A percentile compares a stretch with the other conserved stretches of the same genome.
Conservation (phyloP, 2,329 filamentous ascomycete species). For the Cordyceps cicadae region DNA sequence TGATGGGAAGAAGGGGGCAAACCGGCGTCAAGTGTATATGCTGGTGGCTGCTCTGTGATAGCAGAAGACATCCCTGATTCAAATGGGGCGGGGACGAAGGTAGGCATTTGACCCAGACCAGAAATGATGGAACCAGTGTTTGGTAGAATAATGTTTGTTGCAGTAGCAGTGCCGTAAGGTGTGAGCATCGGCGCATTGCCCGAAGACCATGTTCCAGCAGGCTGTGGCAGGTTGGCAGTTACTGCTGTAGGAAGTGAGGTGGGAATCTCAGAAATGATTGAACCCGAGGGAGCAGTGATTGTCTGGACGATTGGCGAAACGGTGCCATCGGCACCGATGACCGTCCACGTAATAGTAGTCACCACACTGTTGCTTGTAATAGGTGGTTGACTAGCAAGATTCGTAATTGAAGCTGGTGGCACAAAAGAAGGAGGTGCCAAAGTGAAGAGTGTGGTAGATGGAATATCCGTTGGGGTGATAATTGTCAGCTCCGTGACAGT, state of each 20-base stretch:
- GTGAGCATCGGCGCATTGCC: background rate
- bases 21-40: conserved; percentile 1
- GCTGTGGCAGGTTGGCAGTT: background rate
- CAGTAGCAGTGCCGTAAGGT: background rate
- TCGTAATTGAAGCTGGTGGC: background rate
- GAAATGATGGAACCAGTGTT: background rate
- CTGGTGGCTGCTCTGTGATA: conserved; percentile 1
- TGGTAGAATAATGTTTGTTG: background rate
- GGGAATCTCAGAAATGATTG: background rate
- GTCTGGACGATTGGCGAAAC: conserved; percentile 5
- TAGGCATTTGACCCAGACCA: background rate
- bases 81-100: background rate
- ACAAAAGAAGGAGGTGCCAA: conserved; percentile 16
- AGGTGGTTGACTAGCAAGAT: conserved; percentile 28
- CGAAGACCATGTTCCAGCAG: background rate
- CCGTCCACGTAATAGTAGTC: conserved; percentile 2
- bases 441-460: conserved; percentile 9
- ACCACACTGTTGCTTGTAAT: conserved; percentile 6
- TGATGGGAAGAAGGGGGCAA: background rate
- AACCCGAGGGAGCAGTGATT: background rate
- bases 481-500: conserved; percentile 25
- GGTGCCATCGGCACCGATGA: conserved; percentile 7
- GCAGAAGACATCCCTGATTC: background rate
- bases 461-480: conserved; percentile 15
- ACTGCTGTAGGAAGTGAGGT: background rate